Base-by-base conservation (phyloP, 768 basidiomycete genomes). In the Rhodotorula graminis region DNA sequence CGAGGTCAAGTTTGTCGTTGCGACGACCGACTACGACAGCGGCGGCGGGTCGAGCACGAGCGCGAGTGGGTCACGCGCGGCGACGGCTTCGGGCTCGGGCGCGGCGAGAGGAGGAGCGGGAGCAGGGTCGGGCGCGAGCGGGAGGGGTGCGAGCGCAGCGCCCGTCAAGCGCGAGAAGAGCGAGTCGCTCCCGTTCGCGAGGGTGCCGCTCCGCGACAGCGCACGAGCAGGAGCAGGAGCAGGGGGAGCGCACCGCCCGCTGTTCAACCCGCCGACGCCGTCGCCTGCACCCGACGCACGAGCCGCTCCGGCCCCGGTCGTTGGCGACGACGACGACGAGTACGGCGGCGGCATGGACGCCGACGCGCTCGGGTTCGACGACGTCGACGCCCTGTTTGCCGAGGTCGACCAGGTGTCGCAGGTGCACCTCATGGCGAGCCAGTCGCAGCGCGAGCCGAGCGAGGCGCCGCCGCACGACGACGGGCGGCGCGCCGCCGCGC, bases 21-120 rank as follows among this genome's bases (percentile, higher is more conserved):
- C 74, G 0, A 75, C 74, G 44, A 66, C 74, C 11, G 65, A 71
- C 50, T 75, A 65, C 58, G 74, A 75, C 49, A 33, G 53, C 1
- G 70, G 64, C 31, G 53, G 46, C 15, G 53, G 56, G 19, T 37
- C 37, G 9, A 27, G 27, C 11, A 19, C 3, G 44, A 46, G 44
- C 44, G 44, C 14, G 44, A 46, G 44, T 14, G 44, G 44, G 44
- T 12, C 14, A 14, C 7, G 18, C 2, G 11, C 44, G 44, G 37
- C 37, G 37, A 37, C 37, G 37, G 37, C 5, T 9, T 4, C 5
- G 5, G 37, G 58, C 9, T 42, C 11, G 6, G 19, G 60, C 18
- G 64, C 42, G 55, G 33, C 64, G 50, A 6, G 37, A 37, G 37
- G 37, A 37, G 37, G 37, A 37, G 37, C 49, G 10, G 21, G 37